Evolutionary conservation across 1,284 basidiomycete genomes (phyloP).

Genomic region (Athelia psychrophila): DNA sequence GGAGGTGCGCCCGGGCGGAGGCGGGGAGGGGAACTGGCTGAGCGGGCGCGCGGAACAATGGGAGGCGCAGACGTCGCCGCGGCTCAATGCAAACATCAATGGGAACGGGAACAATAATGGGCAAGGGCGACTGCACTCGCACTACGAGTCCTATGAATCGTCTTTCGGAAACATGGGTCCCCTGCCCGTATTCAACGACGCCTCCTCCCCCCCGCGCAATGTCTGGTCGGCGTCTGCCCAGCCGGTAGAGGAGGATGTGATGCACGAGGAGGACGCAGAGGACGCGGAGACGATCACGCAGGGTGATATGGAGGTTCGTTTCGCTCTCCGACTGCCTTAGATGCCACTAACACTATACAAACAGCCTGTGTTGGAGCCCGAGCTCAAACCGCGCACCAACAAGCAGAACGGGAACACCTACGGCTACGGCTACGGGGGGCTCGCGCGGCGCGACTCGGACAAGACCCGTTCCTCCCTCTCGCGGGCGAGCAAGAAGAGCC

Average conservation of each 20-base stretch:
- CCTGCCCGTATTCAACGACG: neutral
- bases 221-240: neutral
- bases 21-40: neutral
- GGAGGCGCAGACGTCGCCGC: neutral
- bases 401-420: no score
- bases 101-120: neutral
- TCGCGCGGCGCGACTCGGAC: neutral
- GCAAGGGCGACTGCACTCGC: neutral
- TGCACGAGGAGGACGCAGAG: neutral
- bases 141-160: neutral
- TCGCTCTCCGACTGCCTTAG: neutral
- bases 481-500: neutral
- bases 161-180: neutral
- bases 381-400: neutral
- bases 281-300: neutral
- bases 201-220: neutral
- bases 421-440: neutral
- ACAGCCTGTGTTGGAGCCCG: neutral
- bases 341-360: neutral
- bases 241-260: neutral
- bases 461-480: neutral
- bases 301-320: neutral
- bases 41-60: neutral
- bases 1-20: neutral
- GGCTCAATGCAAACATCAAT: neutral